Conservation (phyloP, 257 asterid species). For the Cinchona pubescens region DNA sequence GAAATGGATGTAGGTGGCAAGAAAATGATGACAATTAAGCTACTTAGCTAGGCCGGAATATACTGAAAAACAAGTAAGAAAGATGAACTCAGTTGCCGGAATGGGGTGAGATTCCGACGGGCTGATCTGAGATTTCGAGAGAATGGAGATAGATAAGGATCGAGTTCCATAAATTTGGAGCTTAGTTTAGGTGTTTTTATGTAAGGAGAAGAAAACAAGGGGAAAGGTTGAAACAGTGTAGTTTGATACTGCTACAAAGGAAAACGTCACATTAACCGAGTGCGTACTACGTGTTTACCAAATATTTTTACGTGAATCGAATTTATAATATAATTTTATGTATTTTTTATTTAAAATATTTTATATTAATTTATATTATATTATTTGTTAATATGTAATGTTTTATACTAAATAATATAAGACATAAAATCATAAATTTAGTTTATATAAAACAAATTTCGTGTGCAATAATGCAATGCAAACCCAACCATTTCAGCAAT, state of each 20-base stretch:
- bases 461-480: constrained; percentile 14
- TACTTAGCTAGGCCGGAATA: constrained; percentile 24
- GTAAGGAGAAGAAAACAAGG: constrained; percentile 46
- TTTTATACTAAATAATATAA: too few species aligned
- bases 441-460: too few species aligned
- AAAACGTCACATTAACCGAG: constrained; percentile 19
- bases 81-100: constrained; percentile 38
- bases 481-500: neutral
- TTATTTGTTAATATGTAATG: too few species aligned
- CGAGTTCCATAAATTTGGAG: constrained; percentile 35
- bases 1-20: constrained; percentile 13
- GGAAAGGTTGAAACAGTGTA: constrained; percentile 5
- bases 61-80: constrained; percentile 24
- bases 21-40: constrained; percentile 13
- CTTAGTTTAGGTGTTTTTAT: constrained; percentile 27
- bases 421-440: too few species aligned
- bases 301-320: too few species aligned
- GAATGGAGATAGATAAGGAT: constrained; percentile 25
- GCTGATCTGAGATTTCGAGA: constrained; percentile 32
- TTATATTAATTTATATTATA: too few species aligned
- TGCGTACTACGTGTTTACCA: constrained; percentile 20
- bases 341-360: too few species aligned
- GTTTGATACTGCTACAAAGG: neutral
- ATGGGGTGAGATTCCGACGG: constrained; percentile 35
- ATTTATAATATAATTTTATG: too few species aligned